These are phyloP conservation scores for Mortierella sp. DNA, from an alignment of 371 early-diverging fungal genomes.

Conservation along the genomic window DNA sequence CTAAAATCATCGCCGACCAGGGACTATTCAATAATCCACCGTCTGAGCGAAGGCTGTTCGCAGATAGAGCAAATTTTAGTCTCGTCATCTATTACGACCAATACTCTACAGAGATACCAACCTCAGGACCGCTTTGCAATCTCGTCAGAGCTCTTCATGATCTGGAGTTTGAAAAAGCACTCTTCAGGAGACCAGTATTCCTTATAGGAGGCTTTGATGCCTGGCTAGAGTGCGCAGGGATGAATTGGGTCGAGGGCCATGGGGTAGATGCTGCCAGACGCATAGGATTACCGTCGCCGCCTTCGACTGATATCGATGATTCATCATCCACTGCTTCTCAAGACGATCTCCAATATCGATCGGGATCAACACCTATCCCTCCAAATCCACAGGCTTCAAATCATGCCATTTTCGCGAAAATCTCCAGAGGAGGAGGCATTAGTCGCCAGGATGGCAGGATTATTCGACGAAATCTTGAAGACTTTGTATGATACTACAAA, in stretches of 20 bases:
- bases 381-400: conserved; percentile 5
- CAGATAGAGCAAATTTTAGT: conserved; percentile 75
- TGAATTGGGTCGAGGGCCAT: conserved; percentile 56
- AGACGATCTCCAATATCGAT: conserved; percentile 7
- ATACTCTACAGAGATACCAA: conserved; percentile 21
- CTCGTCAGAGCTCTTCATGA: conserved; percentile 69
- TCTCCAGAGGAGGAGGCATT: conserved; percentile 45
- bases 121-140: conserved; percentile 25
- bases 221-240: conserved; percentile 70
- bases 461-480: conserved; percentile 35
- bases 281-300: conserved; percentile 22
- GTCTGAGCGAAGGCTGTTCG: conserved; percentile 71
- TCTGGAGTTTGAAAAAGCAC: conserved; percentile 64
- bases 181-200: conserved; percentile 69
- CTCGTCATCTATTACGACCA: conserved; percentile 84
- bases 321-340: conserved; percentile 3
- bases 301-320: conserved; percentile 3
- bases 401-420: conserved; percentile 22
- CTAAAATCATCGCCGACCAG: conserved; percentile 61
- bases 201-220: conserved; percentile 84
- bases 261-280: conserved; percentile 26
- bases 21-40: conserved; percentile 61
- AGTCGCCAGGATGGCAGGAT: conserved; percentile 45
- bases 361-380: conserved; percentile 17
- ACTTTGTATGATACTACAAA: conserved; percentile 21